Evolutionary conservation across 169 alveolate genomes (phyloP).

Genomic region (Plasmodium chabaudi): DNA sequence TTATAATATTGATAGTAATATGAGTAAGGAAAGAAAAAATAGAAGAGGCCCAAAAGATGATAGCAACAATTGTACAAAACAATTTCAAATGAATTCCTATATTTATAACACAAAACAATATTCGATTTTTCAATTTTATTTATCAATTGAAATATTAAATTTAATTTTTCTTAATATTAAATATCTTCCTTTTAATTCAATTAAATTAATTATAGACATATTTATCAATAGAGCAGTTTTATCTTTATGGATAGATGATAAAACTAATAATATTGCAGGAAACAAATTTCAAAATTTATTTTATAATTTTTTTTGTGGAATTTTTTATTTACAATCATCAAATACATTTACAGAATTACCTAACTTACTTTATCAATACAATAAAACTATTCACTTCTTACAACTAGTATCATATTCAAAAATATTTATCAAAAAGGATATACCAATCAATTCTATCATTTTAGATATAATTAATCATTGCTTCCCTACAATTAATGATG

Average conservation of each 20-base stretch:
- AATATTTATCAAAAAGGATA: slow-evolving; percentile 26
- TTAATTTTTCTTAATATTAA: slow-evolving; percentile 54
- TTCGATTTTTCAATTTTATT: slow-evolving; percentile 42
- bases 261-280: slow-evolving; percentile 1
- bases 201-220: slow-evolving; percentile 61
- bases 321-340: slow-evolving; percentile 25
- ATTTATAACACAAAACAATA: slow-evolving; percentile 48
- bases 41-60: slow-evolving; percentile 2
- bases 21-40: slow-evolving; percentile 3
- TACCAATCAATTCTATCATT: slow-evolving; percentile 4
- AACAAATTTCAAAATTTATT: slow-evolving; percentile 60
- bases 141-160: slow-evolving; percentile 47
- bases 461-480: slow-evolving; percentile 45
- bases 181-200: slow-evolving; percentile 68
- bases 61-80: slow-evolving; percentile 6
- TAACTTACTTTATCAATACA: slow-evolving; percentile 42
- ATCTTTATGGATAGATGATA: slow-evolving; percentile 30
- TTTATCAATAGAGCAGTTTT: slow-evolving; percentile 31
- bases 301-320: slow-evolving; percentile 35
- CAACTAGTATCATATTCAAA: slow-evolving; percentile 13
- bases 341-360: slow-evolving; percentile 34
- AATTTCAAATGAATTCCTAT: slow-evolving; percentile 34
- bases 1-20: slow-evolving; percentile 10
- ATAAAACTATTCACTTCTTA: slow-evolving; percentile 33
- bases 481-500: slow-evolving; percentile 24